Percentiles rank a stretch among this genome's conserved stretches.
These are phyloP conservation scores for Aspergillus hiratsukae DNA, from an alignment of 2,329 filamentous ascomycete species.

Conservation along the genomic window DNA sequence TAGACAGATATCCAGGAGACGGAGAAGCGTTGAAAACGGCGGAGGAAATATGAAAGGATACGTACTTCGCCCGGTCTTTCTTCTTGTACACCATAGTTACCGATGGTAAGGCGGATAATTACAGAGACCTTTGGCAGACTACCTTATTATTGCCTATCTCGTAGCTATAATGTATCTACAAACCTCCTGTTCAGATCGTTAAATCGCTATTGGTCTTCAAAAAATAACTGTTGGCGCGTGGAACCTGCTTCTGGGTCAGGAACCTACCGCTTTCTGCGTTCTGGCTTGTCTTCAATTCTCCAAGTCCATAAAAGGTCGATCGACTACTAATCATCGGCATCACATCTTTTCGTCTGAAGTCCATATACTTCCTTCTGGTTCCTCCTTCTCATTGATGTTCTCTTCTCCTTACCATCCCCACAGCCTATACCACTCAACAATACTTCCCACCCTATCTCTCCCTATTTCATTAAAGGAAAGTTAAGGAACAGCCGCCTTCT, in stretches of 20 bases:
- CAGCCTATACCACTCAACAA: not conserved
- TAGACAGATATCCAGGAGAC: not conserved
- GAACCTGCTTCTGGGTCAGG: not conserved
- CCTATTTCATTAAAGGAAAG: constrained; percentile 2
- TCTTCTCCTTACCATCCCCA: not conserved
- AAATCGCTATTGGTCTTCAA: not conserved
- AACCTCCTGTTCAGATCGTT: not conserved
- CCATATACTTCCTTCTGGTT: not conserved
- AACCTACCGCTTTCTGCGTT: not conserved
- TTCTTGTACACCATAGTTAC: not conserved
- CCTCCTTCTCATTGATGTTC: not conserved
- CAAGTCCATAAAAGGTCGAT: not conserved
- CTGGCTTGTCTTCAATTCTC: not conserved
- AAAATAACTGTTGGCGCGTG: not conserved
- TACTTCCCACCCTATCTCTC: constrained; percentile 4
- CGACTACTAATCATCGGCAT: not conserved
- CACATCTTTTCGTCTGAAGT: not conserved
- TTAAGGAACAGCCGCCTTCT: not conserved
- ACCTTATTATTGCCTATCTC: not conserved
- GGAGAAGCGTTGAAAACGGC: not conserved
- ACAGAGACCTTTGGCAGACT: not conserved
- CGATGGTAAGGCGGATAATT: not conserved
- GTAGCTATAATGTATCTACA: not conserved
- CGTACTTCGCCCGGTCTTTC: not conserved
- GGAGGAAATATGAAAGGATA: not conserved